A percentile compares a stretch with the other conserved stretches of the same genome.
phyloP scores from a whole-genome alignment of 176 grass and related monocot genomes.

The Cenchrus americanus region DNA sequence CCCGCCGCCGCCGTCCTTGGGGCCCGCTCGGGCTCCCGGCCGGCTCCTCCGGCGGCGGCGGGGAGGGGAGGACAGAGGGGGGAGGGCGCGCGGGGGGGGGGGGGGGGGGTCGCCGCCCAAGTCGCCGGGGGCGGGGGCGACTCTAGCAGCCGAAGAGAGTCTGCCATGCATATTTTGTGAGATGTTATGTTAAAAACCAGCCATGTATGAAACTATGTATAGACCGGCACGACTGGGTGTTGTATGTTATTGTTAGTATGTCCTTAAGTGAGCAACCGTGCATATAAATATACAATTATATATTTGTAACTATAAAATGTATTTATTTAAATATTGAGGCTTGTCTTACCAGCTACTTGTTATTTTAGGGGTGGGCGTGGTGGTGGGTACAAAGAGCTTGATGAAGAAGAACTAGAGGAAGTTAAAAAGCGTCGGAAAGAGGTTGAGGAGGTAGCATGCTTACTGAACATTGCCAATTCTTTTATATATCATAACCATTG shows the following conservation, averaged over 20 bases:
- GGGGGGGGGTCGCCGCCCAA: too few species aligned
- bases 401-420: slow-evolving; percentile 99
- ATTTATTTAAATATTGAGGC: not conserved
- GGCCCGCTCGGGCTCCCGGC: too few species aligned
- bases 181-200: not conserved
- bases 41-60: too few species aligned
- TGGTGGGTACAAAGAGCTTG: slow-evolving; percentile 96
- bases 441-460: slow-evolving; percentile 79
- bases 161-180: not conserved
- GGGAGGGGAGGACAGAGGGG: too few species aligned
- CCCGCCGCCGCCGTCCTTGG: too few species aligned
- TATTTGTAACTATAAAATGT: not conserved
- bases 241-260: not conserved
- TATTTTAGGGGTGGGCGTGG: slow-evolving; percentile 79
- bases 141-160: too few species aligned
- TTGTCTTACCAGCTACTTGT: not conserved
- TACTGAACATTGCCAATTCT: not conserved
- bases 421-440: slow-evolving; percentile 78
- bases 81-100: too few species aligned
- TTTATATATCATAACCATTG: not conserved
- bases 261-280: not conserved
- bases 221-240: not conserved
- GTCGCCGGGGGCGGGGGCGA: too few species aligned
- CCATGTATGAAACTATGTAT: not conserved
- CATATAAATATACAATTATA: not conserved